Evolutionary conservation across 768 basidiomycete species (phyloP).

Genomic region (Flagelloscypha sp.): DNA sequence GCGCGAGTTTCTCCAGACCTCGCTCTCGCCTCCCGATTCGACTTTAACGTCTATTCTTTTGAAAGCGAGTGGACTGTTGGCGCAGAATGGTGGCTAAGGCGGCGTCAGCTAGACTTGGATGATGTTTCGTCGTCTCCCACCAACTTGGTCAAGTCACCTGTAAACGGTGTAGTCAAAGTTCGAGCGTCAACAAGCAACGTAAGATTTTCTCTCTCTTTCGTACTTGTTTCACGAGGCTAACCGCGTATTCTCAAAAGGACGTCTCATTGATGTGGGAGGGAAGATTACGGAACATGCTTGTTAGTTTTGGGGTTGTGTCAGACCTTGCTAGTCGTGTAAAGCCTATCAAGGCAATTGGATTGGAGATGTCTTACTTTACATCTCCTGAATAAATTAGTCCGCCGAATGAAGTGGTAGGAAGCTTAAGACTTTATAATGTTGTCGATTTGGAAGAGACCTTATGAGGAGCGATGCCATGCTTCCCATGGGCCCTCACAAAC

Average conservation of each 20-base stretch:
- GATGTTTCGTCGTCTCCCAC: constrained; percentile 10
- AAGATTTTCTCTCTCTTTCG: constrained; percentile 18
- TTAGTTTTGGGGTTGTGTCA: constrained; percentile 86
- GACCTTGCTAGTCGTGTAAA: constrained; percentile 79
- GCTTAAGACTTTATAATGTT: too few species aligned
- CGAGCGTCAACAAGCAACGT: constrained; percentile 86
- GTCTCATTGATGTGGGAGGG: constrained; percentile 93
- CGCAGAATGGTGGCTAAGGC: constrained; percentile 91
- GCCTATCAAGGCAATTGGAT: constrained; percentile 81
- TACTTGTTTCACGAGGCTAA: not conserved
- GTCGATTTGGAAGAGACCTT: too few species aligned
- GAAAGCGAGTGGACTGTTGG: constrained; percentile 96
- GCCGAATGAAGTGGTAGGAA: too few species aligned
- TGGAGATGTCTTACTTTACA: constrained; percentile 93
- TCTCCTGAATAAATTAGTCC: constrained; percentile 28
- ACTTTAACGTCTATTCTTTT: constrained; percentile 95
- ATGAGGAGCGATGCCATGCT: too few species aligned
- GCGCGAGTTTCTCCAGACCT: constrained; percentile 82
- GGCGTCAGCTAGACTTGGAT: constrained; percentile 19
- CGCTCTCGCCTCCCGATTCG: constrained; percentile 81
- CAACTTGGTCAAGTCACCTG: constrained; percentile 16
- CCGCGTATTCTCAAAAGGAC: constrained; percentile 40
- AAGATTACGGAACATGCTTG: constrained; percentile 77
- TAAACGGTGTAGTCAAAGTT: constrained; percentile 83
- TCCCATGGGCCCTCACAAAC: too few species aligned